Percentiles rank a stretch among this genome's conserved stretches.
Evolutionary conservation across 495 filamentous ascomycete genomes (phyloP).

Genomic region (Penicillium canescens): DNA sequence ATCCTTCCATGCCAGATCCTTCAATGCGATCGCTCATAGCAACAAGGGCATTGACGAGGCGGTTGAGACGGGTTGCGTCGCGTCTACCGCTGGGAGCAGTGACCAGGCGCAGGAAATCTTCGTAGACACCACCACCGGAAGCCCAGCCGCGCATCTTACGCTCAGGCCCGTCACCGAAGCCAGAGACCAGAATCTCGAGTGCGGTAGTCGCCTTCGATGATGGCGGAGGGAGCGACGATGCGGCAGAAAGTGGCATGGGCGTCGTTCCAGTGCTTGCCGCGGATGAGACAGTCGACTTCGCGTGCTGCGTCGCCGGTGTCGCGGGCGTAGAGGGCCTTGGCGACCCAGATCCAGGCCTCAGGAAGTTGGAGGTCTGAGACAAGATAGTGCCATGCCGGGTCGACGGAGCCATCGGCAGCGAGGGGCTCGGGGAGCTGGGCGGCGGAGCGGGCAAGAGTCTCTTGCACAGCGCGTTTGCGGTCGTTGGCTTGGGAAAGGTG

Average conservation of each 20-base stretch:
- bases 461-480: slow-evolving; percentile 66
- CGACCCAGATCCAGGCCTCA: slow-evolving; percentile 76
- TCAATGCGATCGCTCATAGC: slow-evolving; percentile 58
- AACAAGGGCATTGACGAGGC: slow-evolving; percentile 63
- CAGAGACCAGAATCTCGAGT: slow-evolving; percentile 58
- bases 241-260: slow-evolving; percentile 80
- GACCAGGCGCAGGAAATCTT: slow-evolving; percentile 70
- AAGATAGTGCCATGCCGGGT: slow-evolving; percentile 55
- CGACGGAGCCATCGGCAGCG: slow-evolving; percentile 48
- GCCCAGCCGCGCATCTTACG: slow-evolving; percentile 63
- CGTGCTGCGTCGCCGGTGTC: slow-evolving; percentile 60
- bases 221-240: slow-evolving; percentile 72
- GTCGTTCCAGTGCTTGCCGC: slow-evolving; percentile 71
- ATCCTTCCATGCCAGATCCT: slow-evolving; percentile 56
- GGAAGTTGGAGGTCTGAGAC: slow-evolving; percentile 65
- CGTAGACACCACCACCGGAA: slow-evolving; percentile 76
- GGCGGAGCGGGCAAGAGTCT: slow-evolving; percentile 62
- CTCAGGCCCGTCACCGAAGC: slow-evolving; percentile 59
- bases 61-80: slow-evolving; percentile 48
- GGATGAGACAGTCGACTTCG: slow-evolving; percentile 75
- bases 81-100: slow-evolving; percentile 35
- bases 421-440: slow-evolving; percentile 53
- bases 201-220: slow-evolving; percentile 76
- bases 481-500: slow-evolving; percentile 66
- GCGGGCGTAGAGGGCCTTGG: slow-evolving; percentile 80